These are phyloP conservation scores for Phoenix dactylifera DNA, from an alignment of 176 grass and related monocot genomes.

Conservation along the genomic window DNA sequence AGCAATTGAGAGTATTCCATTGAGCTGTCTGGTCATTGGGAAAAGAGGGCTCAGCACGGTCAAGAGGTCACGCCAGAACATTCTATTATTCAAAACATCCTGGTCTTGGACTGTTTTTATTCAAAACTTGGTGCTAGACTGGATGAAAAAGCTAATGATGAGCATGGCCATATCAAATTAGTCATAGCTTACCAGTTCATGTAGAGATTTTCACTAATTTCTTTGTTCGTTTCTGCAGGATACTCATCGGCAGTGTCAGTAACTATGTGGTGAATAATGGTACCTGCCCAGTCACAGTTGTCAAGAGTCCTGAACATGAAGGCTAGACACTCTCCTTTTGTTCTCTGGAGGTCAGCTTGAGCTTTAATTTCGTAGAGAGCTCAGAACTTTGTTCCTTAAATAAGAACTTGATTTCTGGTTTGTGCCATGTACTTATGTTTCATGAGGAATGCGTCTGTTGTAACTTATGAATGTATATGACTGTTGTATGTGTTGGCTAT, in stretches of 20 bases:
- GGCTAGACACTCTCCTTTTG: conserved; percentile 14
- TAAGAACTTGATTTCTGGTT: no score
- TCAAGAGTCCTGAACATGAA: conserved; percentile 32
- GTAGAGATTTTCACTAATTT: not conserved
- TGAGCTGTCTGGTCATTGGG: conserved; percentile 74
- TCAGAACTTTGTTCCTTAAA: no score
- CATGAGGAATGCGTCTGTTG: no score
- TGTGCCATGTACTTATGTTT: no score
- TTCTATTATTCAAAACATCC: not conserved
- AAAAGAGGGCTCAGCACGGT: conserved; percentile 86
- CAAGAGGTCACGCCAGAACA: conserved; percentile 37
- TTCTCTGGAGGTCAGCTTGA: no score
- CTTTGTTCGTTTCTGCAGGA: conserved; percentile 37
- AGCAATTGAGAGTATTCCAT: conserved; percentile 43
- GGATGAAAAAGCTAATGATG: not conserved
- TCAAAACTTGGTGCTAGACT: not conserved
- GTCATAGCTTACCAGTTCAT: no score
- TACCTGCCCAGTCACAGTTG: conserved; percentile 73
- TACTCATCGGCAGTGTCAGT: conserved; percentile 82
- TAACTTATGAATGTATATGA: no score
- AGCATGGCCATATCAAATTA: no score
- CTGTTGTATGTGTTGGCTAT: no score
- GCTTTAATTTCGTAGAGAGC: no score
- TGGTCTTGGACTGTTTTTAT: not conserved
- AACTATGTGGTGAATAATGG: conserved; percentile 78